Base-by-base conservation (phyloP, 2,329 filamentous ascomycete genomes). In the Dothideomycetes sp. region DNA sequence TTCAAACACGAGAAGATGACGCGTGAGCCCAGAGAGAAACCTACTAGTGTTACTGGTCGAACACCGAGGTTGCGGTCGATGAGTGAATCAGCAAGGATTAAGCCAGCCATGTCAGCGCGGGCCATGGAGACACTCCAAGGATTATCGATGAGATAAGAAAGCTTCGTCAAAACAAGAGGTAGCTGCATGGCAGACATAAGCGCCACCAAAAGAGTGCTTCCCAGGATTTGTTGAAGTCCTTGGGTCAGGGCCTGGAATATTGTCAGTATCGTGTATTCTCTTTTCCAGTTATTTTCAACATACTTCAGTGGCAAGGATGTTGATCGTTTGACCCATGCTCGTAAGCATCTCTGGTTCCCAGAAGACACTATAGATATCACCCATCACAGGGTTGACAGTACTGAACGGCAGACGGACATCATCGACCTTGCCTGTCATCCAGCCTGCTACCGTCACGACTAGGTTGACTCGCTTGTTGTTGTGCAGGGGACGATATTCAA, bases 341-440 rank as follows among this genome's bases (percentile, higher is more conserved):
- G 79, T 82, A 57, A 98, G 73, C 88, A 98, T 94, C 58, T 98
- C 91, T 3, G 91, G 93, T 61, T 98, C 91, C 88, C 91, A 98
- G 44, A 93, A 70, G 9, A 98, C 81, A 1, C 89, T 95, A 64
- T 98, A 98, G 12, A 98, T 80, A 57, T 98, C 91, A 10, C 91
- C 91, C 91, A 98, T 98, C 48, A 96, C 77, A 1, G 93, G 86
- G 60, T 98, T 88, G 5, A 98, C 82, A 0, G 93, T 98, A 65
- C 87, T 95, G 63, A 84, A 98, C 6, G 91, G 91, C 54, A 98
- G 65, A 45, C 91, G 84, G 35, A 98, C 88, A 60, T 98, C 91
- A 64, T 98, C 91, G 39, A 94, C 80, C 57, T 94, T 96, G 54
- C 93, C 91, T 28, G 86, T 95, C 83, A 98, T 93, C 91, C 91